These are phyloP conservation scores for Tilletia indica DNA, from an alignment of 1,284 basidiomycete species.

Conservation along the genomic window DNA sequence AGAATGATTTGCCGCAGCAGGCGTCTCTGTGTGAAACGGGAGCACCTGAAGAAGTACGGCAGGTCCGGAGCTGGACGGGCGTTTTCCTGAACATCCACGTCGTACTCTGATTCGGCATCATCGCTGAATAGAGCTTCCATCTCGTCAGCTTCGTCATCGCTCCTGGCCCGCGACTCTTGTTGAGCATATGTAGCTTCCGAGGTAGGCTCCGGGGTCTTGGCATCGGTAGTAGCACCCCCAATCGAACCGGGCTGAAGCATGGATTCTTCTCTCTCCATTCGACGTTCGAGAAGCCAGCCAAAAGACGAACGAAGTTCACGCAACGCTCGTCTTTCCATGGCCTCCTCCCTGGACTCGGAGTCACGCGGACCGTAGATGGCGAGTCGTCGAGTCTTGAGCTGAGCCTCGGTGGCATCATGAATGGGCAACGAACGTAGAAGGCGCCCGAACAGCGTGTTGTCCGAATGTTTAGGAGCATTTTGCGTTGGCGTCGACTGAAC, in stretches of 20 bases:
- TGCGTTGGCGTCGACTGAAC: background rate
- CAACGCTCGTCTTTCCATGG: conserved; percentile 45
- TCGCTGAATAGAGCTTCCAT: conserved; percentile 15
- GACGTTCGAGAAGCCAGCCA: conserved; percentile 22
- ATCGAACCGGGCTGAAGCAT: background rate
- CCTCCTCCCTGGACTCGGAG: conserved; percentile 51
- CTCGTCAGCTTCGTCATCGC: conserved; percentile 15
- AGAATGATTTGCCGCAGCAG: background rate
- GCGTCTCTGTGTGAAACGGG: conserved; percentile 10
- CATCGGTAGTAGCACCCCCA: too few species aligned
- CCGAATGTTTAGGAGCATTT: conserved; percentile 3
- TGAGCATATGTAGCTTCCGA: background rate
- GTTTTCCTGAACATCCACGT: background rate
- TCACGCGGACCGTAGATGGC: conserved; percentile 50
- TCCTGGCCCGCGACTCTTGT: background rate
- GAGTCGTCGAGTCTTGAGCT: conserved; percentile 41
- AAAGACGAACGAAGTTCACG: conserved; percentile 37
- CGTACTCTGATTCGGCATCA: conserved; percentile 16
- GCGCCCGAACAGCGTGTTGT: conserved; percentile 36
- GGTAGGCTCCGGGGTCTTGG: background rate
- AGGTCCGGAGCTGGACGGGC: background rate
- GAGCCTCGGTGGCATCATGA: conserved; percentile 31
- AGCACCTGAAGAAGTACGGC: background rate
- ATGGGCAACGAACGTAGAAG: conserved; percentile 47
- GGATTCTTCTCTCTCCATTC: background rate